A percentile compares a stretch with the other conserved stretches of the same genome.
Conservation (phyloP, 2,329 filamentous ascomycete genomes). For the Nothopassalora personata region DNA sequence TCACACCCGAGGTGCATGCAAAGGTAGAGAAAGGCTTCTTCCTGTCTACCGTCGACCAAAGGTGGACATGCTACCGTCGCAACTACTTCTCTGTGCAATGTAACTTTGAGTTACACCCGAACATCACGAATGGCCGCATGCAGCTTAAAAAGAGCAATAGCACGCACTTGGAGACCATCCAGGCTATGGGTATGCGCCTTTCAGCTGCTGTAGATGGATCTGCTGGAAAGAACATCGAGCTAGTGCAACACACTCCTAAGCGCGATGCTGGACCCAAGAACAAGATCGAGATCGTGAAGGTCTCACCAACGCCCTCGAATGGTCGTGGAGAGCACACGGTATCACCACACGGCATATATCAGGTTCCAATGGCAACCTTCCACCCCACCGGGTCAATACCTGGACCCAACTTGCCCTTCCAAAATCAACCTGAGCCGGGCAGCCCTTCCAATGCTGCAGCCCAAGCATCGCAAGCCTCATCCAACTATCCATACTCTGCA, state of each 20-base stretch:
- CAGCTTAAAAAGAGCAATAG: constrained; percentile 49
- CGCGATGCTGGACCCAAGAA: constrained; percentile 79
- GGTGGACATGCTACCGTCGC: constrained; percentile 88
- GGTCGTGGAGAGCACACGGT: constrained; percentile 40
- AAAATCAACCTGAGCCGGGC: constrained; percentile 26
- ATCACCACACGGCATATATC: constrained; percentile 32
- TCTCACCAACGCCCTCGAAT: constrained; percentile 59
- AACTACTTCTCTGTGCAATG: constrained; percentile 88
- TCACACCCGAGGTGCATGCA: constrained; percentile 70
- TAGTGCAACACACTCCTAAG: constrained; percentile 89
- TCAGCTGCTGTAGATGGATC: constrained; percentile 76
- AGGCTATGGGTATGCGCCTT: constrained; percentile 75
- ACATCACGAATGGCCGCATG: constrained; percentile 50
- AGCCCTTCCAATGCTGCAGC: constrained; percentile 9
- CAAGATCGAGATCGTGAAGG: constrained; percentile 63
- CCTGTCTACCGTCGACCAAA: constrained; percentile 58
- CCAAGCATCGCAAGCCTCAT: constrained; percentile 13
- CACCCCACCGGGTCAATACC: constrained; percentile 33
- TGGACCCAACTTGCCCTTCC: constrained; percentile 41
- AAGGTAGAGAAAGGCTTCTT: constrained; percentile 90
- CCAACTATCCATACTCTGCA: constrained; percentile 17
- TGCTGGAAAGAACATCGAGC: constrained; percentile 69
- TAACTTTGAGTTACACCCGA: constrained; percentile 67
- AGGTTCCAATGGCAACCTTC: constrained; percentile 34
- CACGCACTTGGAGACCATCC: constrained; percentile 51